A percentile compares a stretch with the other conserved stretches of the same genome.
Conservation (phyloP, 306 rosid genomes). For the Dryas drummondii region DNA sequence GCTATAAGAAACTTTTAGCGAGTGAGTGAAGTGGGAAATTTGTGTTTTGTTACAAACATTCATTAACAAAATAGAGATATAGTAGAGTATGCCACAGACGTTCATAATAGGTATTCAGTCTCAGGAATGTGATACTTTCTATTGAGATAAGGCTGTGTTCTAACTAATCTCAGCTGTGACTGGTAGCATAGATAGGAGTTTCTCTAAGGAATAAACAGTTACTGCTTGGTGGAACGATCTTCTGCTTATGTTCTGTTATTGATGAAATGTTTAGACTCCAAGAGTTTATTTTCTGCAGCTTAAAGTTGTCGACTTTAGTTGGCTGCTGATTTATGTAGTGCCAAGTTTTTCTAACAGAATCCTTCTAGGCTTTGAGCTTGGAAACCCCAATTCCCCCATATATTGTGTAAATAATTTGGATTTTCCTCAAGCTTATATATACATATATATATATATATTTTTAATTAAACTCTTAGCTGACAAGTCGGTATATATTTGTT, state of each 20-base stretch:
- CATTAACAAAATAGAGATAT: not conserved
- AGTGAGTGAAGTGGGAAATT: not conserved
- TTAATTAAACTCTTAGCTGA: not conserved
- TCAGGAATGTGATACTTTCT: not conserved
- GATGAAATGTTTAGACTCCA: constrained; percentile 1
- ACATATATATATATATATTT: not conserved
- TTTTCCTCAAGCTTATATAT: not conserved
- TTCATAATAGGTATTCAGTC: not conserved
- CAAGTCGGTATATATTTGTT: not conserved
- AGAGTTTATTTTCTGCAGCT: not conserved
- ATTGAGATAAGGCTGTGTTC: constrained; percentile 2
- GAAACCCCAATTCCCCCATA: not conserved
- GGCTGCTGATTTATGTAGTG: not conserved
- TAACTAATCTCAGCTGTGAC: constrained; percentile 4
- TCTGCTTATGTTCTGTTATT: not conserved
- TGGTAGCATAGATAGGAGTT: not conserved
- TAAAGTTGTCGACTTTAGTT: not conserved
- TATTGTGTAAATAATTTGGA: not conserved
- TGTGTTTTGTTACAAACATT: not conserved
- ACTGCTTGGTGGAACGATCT: not conserved
- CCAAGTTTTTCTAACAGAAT: not conserved
- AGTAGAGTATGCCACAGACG: not conserved
- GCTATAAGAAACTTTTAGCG: no score
- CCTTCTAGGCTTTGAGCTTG: not conserved
- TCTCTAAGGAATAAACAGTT: not conserved